A percentile compares a stretch with the other conserved stretches of the same genome.
Evolutionary conservation across 2,329 filamentous ascomycete species (phyloP).

Genomic region (Cladosporium sp.): DNA sequence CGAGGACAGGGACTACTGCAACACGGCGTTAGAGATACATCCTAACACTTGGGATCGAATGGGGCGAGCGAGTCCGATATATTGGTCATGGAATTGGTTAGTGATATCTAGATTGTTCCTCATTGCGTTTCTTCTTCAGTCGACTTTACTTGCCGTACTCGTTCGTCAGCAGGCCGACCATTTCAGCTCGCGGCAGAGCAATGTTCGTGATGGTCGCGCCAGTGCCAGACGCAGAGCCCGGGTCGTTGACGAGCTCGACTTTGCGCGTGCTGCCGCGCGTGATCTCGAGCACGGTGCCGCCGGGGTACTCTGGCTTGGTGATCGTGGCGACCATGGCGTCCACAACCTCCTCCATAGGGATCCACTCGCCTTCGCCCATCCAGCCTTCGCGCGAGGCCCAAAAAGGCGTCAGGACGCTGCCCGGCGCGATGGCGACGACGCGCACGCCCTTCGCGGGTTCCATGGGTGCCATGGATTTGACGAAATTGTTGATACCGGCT

Average conservation of each 20-base stretch:
- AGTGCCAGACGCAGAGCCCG: not conserved
- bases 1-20: too few relatives aligned
- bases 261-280: not conserved
- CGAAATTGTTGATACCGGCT: constrained; percentile 36
- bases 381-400: constrained; percentile 7
- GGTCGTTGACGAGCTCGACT: constrained; percentile 9
- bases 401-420: constrained; percentile 46
- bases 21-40: too few relatives aligned
- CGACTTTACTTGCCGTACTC: constrained; percentile 7
- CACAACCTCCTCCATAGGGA: constrained; percentile 9
- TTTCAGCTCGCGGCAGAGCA: constrained; percentile 1
- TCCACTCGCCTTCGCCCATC: constrained; percentile 10
- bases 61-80: too few relatives aligned
- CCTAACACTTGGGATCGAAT: too few relatives aligned
- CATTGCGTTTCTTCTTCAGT: not conserved
- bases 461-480: constrained; percentile 43
- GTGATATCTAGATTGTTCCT: not conserved
- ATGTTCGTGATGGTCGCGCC: constrained; percentile 9
- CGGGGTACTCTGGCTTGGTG: constrained; percentile 7
- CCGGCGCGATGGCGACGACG: constrained; percentile 53
- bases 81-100: not conserved
- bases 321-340: constrained; percentile 14
- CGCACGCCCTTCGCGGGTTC: constrained; percentile 44
- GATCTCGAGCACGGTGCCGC: constrained; percentile 12
- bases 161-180: constrained; percentile 1